phyloP scores from a whole-genome alignment of 1,139 yeast species.

The Suhomyces chickasaworum region DNA sequence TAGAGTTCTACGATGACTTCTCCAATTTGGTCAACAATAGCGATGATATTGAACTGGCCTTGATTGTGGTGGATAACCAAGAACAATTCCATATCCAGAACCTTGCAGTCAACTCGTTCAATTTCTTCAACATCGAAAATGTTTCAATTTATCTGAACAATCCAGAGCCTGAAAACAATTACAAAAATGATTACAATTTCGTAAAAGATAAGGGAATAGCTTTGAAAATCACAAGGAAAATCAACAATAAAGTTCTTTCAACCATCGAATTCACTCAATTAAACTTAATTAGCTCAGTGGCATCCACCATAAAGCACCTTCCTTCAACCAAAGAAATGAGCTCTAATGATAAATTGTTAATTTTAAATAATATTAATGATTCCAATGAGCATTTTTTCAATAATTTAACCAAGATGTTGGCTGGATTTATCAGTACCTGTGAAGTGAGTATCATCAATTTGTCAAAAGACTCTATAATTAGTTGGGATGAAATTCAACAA shows the following conservation, averaged over 20 bases:
- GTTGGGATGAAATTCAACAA: slow-evolving; percentile 17
- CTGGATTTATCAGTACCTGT: slow-evolving; percentile 31
- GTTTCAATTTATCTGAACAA: slow-evolving; percentile 9
- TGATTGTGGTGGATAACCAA: slow-evolving; percentile 13
- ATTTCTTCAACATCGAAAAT: slow-evolving; percentile 8
- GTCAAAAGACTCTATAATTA: background rate
- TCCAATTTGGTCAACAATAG: slow-evolving; percentile 12
- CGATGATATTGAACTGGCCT: slow-evolving; percentile 7
- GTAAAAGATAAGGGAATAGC: slow-evolving; percentile 45
- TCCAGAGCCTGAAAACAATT: slow-evolving; percentile 12
- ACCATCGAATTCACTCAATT: slow-evolving; percentile 54
- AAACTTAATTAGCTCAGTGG: slow-evolving; percentile 63
- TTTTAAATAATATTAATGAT: slow-evolving; percentile 25
- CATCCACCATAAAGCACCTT: slow-evolving; percentile 60
- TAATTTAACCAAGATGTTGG: slow-evolving; percentile 33
- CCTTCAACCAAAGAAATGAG: slow-evolving; percentile 49
- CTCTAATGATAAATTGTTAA: slow-evolving; percentile 43
- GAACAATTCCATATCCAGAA: slow-evolving; percentile 11
- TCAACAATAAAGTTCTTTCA: slow-evolving; percentile 25
- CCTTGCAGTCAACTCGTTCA: slow-evolving; percentile 3
- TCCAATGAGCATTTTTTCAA: slow-evolving; percentile 28
- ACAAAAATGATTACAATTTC: slow-evolving; percentile 33
- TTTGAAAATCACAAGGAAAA: slow-evolving; percentile 26
- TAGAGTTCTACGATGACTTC: slow-evolving; percentile 25
- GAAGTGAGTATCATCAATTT: slow-evolving; percentile 21